These are phyloP conservation scores for Lactarius hatsudake DNA, from an alignment of 768 basidiomycete genomes.

Conservation along the genomic window DNA sequence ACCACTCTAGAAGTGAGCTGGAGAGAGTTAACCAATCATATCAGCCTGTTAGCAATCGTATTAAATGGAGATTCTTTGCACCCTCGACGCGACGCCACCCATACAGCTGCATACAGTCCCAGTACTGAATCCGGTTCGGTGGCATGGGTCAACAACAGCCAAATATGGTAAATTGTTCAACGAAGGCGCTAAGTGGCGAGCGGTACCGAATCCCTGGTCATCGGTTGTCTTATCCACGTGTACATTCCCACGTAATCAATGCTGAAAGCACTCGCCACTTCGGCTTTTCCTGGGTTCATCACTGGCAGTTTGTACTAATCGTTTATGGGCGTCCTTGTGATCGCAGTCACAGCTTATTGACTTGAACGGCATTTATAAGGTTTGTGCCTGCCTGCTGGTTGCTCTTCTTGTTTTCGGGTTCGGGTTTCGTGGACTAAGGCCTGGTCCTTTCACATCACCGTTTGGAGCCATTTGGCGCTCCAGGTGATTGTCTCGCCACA, in stretches of 20 bases:
- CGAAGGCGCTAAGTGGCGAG: background rate
- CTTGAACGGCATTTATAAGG: conserved; percentile 24
- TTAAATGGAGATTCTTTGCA: background rate
- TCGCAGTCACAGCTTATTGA: conserved; percentile 20
- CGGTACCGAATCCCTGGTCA: conserved; percentile 1
- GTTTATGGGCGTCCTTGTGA: conserved; percentile 25
- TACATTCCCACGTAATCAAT: conserved; percentile 21
- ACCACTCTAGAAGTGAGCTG: background rate
- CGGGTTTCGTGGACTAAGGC: conserved; percentile 5
- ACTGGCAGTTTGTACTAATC: conserved; percentile 18
- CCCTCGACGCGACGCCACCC: background rate
- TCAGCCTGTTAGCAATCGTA: too few species aligned
- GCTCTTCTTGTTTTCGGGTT: conserved; percentile 4
- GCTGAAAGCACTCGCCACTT: conserved; percentile 17
- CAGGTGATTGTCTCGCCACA: conserved; percentile 24
- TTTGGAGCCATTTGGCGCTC: conserved; percentile 17
- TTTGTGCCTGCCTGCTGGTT: conserved; percentile 21
- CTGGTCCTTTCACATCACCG: conserved; percentile 23
- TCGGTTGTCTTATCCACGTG: conserved; percentile 13
- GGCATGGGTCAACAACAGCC: background rate
- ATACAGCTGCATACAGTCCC: too few species aligned
- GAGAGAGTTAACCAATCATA: background rate
- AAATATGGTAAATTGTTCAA: conserved; percentile 7
- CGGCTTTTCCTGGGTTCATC: conserved; percentile 9
- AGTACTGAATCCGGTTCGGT: background rate